Evolutionary conservation across 768 basidiomycete genomes (phyloP), one percentile per base, ranked within the genome.

Genomic region (Termitomyces bulborhizus): DNA sequence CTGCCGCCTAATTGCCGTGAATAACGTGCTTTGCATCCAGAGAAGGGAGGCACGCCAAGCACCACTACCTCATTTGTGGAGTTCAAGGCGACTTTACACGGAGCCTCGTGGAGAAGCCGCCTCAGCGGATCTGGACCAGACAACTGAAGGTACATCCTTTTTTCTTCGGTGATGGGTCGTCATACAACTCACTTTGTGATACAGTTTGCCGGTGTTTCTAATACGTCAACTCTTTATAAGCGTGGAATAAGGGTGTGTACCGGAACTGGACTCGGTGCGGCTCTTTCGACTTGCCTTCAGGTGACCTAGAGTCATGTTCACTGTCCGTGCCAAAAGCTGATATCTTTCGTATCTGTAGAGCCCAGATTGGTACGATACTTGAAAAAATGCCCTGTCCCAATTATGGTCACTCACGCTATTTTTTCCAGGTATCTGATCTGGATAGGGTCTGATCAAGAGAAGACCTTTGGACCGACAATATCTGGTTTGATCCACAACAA

Each of bases 211-310:
- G 89, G 88, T 59, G 87, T 91, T 32, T 89, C 88, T 37, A 86
- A 92, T 65, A 86, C 89, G 0, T 89, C 88, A 1, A 80, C 72
- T 3, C 63, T 92, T 27, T 92, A 90, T 70, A 86, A 79, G 63
- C 82, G 86, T 54, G 88, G 90, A 15, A 89, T 92, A 66, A 85
- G 89, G 63, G 84, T 92, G 46, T 91, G 90, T 68, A 91, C 90
- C 4, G 90, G 90, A 29, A 91, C 90, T 5, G 90, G 90, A 51
- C 81, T 92, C 56, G 90, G 90, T 27, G 86, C 90, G 21, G 87
- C 88, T 3, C 78, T 92, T 21, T 83, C 90, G 11, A 91, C 90
- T 21, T 86, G 86, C 69, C 76, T 90, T 48, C 87, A 92, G 87
- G 90, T 87, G 56, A 66, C 76, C 63, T 51, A 41, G 34, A 46